Percentiles rank a stretch among this genome's conserved stretches.
Evolutionary conservation across 306 rosid species (phyloP).

Genomic region (Lathyrus sativus): DNA sequence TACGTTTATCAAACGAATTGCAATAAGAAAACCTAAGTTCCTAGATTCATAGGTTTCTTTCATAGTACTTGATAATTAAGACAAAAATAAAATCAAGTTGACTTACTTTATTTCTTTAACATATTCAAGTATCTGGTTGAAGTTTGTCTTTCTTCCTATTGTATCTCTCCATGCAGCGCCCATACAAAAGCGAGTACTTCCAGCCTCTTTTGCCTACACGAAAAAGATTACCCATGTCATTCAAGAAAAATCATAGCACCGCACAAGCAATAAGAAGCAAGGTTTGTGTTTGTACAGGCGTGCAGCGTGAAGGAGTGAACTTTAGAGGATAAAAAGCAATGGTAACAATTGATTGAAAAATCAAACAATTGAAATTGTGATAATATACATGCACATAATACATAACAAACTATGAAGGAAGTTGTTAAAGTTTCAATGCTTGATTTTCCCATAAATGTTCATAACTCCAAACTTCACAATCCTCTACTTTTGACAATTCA

Average conservation of each 20-base stretch:
- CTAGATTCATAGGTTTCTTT: not conserved
- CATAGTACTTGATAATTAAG: not conserved
- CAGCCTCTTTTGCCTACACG: constrained; percentile 92
- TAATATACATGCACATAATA: not conserved
- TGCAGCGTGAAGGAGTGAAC: not conserved
- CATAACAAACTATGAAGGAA: not conserved
- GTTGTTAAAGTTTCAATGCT: not conserved
- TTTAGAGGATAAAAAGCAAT: constrained; percentile 12
- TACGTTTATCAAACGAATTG: constrained; percentile 6
- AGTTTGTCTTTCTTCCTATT: constrained; percentile 86
- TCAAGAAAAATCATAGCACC: constrained; percentile 27
- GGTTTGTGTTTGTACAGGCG: not conserved
- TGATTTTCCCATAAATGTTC: not conserved
- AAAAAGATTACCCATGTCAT: constrained; percentile 25
- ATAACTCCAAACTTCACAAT: not conserved
- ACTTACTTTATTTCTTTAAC: constrained; percentile 82
- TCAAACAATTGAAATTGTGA: not conserved
- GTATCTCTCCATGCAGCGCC: constrained; percentile 99
- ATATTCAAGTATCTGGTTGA: constrained; percentile 84
- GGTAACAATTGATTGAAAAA: constrained; percentile 4
- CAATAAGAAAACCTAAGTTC: constrained; percentile 8
- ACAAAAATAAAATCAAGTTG: constrained; percentile 19
- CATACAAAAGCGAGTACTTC: constrained; percentile 99
- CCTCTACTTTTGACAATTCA: not conserved
- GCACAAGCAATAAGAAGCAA: constrained; percentile 13